Evolutionary conservation across 495 filamentous ascomycete genomes (phyloP).

Genomic region (Aspergillus coremiiformis): DNA sequence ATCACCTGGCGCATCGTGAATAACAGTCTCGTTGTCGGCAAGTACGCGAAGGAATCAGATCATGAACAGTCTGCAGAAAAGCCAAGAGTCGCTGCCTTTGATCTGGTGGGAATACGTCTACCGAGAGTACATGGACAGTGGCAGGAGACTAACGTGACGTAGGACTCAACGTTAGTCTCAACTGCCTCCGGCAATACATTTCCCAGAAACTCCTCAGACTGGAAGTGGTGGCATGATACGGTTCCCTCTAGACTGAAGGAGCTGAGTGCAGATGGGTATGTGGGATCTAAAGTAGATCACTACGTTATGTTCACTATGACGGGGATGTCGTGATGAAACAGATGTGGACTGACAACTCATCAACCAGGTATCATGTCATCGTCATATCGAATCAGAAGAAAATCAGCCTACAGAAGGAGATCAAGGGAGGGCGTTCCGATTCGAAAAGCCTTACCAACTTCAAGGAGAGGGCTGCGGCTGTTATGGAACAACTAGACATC

Average conservation of each 20-base stretch:
- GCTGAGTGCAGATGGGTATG: conserved; percentile 65
- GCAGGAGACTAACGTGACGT: background rate
- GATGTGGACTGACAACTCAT: background rate
- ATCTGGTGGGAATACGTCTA: conserved; percentile 51
- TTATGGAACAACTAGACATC: conserved; percentile 65
- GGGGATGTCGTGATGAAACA: background rate
- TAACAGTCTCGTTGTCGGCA: conserved; percentile 69
- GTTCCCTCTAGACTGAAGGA: conserved; percentile 59
- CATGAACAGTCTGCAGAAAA: conserved; percentile 20
- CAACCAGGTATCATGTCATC: conserved; percentile 60
- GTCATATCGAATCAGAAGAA: conserved; percentile 86
- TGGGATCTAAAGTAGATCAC: background rate
- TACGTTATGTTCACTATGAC: background rate
- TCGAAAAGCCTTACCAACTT: conserved; percentile 61
- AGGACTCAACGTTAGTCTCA: conserved; percentile 84
- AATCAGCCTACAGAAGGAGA: conserved; percentile 61
- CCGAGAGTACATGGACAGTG: background rate
- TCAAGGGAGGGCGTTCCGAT: conserved; percentile 60
- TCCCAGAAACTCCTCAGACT: conserved; percentile 62
- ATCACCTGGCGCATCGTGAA: conserved; percentile 65
- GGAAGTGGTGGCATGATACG: conserved; percentile 85
- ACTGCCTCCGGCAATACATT: conserved; percentile 77
- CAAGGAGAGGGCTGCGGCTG: conserved; percentile 65
- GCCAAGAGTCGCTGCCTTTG: conserved; percentile 77
- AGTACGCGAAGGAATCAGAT: conserved; percentile 45